These are phyloP conservation scores for Cenchrus fungigraminus DNA, from an alignment of 176 grass and related monocot species.

Conservation along the genomic window DNA sequence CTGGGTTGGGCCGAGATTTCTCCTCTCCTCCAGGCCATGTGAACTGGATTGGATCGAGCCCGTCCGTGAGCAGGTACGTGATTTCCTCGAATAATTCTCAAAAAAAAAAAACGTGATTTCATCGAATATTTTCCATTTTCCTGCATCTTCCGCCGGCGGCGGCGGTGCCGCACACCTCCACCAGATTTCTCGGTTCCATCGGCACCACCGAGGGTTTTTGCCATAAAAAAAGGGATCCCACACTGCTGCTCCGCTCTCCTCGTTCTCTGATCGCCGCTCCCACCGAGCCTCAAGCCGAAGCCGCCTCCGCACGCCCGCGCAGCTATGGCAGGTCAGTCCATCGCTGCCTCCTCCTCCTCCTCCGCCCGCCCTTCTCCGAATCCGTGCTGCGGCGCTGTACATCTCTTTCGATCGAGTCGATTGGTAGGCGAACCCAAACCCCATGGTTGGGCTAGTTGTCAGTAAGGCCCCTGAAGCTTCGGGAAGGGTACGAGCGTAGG, in stretches of 20 bases:
- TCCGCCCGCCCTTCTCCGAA: not conserved
- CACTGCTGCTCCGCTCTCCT: not conserved
- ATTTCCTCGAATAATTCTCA: not conserved
- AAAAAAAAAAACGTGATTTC: not conserved
- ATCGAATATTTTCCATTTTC: not conserved
- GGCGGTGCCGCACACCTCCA: not conserved
- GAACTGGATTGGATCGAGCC: not conserved
- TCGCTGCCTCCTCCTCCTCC: slow-evolving; percentile 3
- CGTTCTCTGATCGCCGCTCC: slow-evolving; percentile 23
- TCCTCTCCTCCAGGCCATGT: not conserved
- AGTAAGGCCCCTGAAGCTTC: not conserved
- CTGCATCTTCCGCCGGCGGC: not conserved
- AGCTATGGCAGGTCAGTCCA: slow-evolving; percentile 45
- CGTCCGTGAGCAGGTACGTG: not conserved
- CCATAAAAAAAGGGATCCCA: not conserved
- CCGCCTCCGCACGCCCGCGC: not conserved
- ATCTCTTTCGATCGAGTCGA: not conserved
- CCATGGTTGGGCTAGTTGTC: not conserved
- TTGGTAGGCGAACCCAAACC: not conserved
- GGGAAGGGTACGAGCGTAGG: not conserved
- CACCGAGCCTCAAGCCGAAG: not conserved
- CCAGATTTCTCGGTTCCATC: not conserved
- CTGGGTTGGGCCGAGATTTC: not conserved
- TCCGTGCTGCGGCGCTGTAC: not conserved
- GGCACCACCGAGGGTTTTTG: not conserved